These are phyloP conservation scores for Cercospora zeae-maydis DNA, from an alignment of 2,329 filamentous ascomycete genomes.

Conservation along the genomic window DNA sequence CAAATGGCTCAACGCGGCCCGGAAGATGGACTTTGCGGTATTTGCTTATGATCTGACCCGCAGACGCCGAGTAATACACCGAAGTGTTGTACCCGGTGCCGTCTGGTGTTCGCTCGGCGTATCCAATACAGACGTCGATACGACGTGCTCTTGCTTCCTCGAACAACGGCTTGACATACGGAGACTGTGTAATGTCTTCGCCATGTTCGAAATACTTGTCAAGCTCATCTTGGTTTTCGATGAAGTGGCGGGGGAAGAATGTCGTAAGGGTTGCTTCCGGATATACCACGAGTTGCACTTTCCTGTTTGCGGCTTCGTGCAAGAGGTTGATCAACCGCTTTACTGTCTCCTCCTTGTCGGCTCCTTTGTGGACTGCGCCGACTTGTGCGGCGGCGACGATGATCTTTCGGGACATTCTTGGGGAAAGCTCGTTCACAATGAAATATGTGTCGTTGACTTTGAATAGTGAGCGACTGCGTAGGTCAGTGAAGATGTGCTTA, in stretches of 20 bases:
- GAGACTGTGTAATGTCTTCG: constrained; percentile 42
- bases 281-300: constrained; percentile 52
- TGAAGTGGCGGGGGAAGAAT: constrained; percentile 54
- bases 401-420: constrained; percentile 42
- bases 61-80: constrained; percentile 50
- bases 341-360: constrained; percentile 45
- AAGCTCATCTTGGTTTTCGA: constrained; percentile 39
- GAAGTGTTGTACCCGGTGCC: constrained; percentile 51
- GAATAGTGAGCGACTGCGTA: not conserved
- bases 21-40: constrained; percentile 57
- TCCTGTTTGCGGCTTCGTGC: constrained; percentile 43
- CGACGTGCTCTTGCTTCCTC: constrained; percentile 46
- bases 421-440: not conserved
- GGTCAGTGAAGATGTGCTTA: not conserved
- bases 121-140: constrained; percentile 54
- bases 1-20: constrained; percentile 51
- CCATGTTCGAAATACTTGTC: constrained; percentile 52
- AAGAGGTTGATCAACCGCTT: constrained; percentile 51
- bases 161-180: constrained; percentile 50
- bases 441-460: not conserved
- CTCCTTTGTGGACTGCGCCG: constrained; percentile 46
- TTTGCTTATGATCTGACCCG: constrained; percentile 46
- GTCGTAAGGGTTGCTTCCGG: constrained; percentile 56
- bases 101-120: constrained; percentile 48
- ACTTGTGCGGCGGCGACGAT: constrained; percentile 55